These are phyloP conservation scores for Penicillium roqueforti DNA, from an alignment of 495 filamentous ascomycete species.

Conservation along the genomic window DNA sequence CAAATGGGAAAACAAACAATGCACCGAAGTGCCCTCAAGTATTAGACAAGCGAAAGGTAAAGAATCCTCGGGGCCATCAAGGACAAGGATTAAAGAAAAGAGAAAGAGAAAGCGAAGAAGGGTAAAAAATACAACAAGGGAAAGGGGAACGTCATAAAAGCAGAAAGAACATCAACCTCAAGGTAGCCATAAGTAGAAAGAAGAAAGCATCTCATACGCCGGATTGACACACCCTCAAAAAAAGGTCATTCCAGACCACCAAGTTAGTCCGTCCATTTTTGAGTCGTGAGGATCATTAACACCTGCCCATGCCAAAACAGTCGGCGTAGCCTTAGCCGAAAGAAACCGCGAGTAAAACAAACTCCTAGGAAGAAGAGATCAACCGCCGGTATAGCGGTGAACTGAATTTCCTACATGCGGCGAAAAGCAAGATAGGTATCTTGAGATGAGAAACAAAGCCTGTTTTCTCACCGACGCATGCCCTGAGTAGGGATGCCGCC, in stretches of 20 bases:
- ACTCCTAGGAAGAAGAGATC: conserved; percentile 10
- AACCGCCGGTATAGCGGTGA: conserved; percentile 23
- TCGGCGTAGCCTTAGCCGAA: conserved; percentile 26
- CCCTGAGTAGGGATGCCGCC: conserved; percentile 40
- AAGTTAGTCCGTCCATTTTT: conserved; percentile 36
- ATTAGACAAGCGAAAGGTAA: conserved; percentile 30
- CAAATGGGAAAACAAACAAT: conserved; percentile 16
- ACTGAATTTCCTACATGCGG: conserved; percentile 9
- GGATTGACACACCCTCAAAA: conserved; percentile 29
- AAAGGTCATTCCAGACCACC: conserved; percentile 29
- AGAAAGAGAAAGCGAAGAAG: neutral
- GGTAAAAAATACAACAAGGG: conserved; percentile 19
- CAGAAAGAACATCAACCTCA: conserved; percentile 26
- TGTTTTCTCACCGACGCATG: conserved; percentile 28
- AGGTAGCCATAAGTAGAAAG: conserved; percentile 18
- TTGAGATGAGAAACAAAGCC: conserved; percentile 7
- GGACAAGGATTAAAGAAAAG: conserved; percentile 16
- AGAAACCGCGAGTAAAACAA: conserved; percentile 11
- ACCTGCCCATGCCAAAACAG: conserved; percentile 42
- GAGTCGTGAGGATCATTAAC: conserved; percentile 43
- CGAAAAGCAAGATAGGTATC: neutral
- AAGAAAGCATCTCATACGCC: conserved; percentile 29
- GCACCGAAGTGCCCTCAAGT: conserved; percentile 27
- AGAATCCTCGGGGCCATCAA: conserved; percentile 17
- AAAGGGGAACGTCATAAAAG: conserved; percentile 25